Percentiles rank a stretch among this genome's conserved stretches.
phyloP scores from a whole-genome alignment of 2,329 filamentous ascomycete species.

The Hymenoscyphus linearis region DNA sequence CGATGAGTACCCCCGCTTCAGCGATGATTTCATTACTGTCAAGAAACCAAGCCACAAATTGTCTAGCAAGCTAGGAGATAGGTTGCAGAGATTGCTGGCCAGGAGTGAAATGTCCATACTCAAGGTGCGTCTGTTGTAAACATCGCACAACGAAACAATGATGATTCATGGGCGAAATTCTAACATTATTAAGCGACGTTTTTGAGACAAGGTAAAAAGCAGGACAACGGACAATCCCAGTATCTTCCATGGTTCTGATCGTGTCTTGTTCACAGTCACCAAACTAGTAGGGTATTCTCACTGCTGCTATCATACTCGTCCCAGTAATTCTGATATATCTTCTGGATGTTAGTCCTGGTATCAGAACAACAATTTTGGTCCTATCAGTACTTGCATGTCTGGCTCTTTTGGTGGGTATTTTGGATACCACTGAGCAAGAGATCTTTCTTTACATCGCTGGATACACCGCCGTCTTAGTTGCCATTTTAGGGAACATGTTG shows the following conservation, averaged over 20 bases:
- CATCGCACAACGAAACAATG: too few relatives aligned
- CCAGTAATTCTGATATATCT: conserved; percentile 17
- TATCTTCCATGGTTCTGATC: background rate
- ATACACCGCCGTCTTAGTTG: conserved; percentile 2
- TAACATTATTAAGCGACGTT: background rate
- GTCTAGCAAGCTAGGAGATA: conserved; percentile 3
- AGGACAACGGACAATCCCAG: background rate
- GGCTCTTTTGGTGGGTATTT: conserved; percentile 4
- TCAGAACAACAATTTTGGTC: conserved; percentile 10
- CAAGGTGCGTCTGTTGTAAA: conserved; percentile 2
- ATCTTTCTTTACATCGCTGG: conserved; percentile 12
- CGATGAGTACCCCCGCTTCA: too few relatives aligned
- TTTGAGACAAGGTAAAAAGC: background rate
- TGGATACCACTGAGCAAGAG: conserved; percentile 10
- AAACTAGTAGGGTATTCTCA: background rate
- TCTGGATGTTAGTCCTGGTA: background rate
- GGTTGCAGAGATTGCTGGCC: background rate
- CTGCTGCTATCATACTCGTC: conserved; percentile 4
- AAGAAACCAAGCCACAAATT: background rate
- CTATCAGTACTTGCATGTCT: conserved; percentile 4
- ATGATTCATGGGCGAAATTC: too few relatives aligned
- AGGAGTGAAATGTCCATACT: background rate
- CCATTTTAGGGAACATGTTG: background rate
- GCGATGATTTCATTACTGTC: too few relatives aligned
- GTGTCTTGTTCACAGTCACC: background rate